Evolutionary conservation across 2,329 filamentous ascomycete species (phyloP).

Genomic region (Fusarium sp.): DNA sequence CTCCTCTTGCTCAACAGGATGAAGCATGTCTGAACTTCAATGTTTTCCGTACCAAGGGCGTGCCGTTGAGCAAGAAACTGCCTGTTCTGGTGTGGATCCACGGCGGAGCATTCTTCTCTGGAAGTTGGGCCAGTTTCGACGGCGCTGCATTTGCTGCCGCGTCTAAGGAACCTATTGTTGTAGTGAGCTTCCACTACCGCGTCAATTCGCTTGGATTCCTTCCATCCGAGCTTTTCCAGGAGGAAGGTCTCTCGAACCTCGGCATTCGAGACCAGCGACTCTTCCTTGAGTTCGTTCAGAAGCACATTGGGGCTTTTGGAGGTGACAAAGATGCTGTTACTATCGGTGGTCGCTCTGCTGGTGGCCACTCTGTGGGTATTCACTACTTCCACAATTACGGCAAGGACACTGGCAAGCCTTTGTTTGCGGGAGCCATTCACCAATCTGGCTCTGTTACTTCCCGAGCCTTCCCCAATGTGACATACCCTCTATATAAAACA

Average conservation of each 20-base stretch:
- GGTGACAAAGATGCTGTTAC: conserved; percentile 64
- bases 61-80: conserved; percentile 51
- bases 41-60: conserved; percentile 51
- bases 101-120: conserved; percentile 52
- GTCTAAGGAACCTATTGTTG: conserved; percentile 55
- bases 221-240: conserved; percentile 55
- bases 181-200: conserved; percentile 59
- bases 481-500: conserved; percentile 48
- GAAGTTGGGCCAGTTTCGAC: conserved; percentile 51
- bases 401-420: conserved; percentile 31
- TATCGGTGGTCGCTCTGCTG: conserved; percentile 66
- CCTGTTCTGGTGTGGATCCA: conserved; percentile 56
- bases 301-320: conserved; percentile 63
- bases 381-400: conserved; percentile 55
- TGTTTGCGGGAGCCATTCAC: conserved; percentile 51
- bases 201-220: conserved; percentile 54
- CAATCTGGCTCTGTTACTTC: conserved; percentile 54
- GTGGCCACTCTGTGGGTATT: conserved; percentile 55
- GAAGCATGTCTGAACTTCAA: conserved; percentile 56
- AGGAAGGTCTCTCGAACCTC: conserved; percentile 58
- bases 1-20: conserved; percentile 41
- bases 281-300: conserved; percentile 64
- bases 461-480: conserved; percentile 51
- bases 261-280: conserved; percentile 65
- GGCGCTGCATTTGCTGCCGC: conserved; percentile 49